Base-by-base conservation (phyloP, 2,329 filamentous ascomycete species). In the Fusarium metavorans region DNA sequence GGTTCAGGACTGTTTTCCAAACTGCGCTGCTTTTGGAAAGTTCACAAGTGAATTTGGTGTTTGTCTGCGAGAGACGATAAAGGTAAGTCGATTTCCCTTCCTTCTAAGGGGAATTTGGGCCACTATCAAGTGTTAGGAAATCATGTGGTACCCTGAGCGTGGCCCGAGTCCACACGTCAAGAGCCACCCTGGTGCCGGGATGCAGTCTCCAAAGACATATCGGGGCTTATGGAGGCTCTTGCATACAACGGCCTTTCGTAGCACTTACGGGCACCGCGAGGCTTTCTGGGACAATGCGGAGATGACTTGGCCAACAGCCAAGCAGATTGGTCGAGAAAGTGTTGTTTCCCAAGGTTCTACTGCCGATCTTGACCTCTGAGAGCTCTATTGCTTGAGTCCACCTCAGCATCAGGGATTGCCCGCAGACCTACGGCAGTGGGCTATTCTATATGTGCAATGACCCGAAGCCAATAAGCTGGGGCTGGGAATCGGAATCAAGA, bases 131-230 rank as follows among this genome's bases (percentile, higher is more conserved):
- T 67, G 56, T 75, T 74, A 72, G 70, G 71, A 62, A 78, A 77
- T 77, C 79, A 79, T 78, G 80, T 81, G 80, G 80, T 76, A 79
- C 78, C 73, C 48, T 64, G 71, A 75, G 78, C 72, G 76, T 77
- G 79, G 78, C 80, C 80, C 79, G 74, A 81, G 79, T 76, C 78
- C 75, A 75, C 75, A 77, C 72, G 74, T 76, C 71, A 72, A 75
- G 73, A 76, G 68, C 79, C 77, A 80, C 80, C 77, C 78, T 71
- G 68, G 73, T 70, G 74, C 73, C 73, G 64, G 76, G 76, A 79
- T 75, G 66, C 65, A 72, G 69, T 72, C 64, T 65, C 68, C 73
- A 68, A 73, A 79, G 72, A 71, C 74, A 74, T 77, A 75, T 76
- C 66, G 65, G 68, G 71, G 65, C 70, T 66, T 71, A 75, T 75